Percentiles rank a stretch among this genome's conserved stretches.
These are phyloP conservation scores for Apiospora saccharicola DNA, from an alignment of 2,329 filamentous ascomycete species.

Conservation along the genomic window DNA sequence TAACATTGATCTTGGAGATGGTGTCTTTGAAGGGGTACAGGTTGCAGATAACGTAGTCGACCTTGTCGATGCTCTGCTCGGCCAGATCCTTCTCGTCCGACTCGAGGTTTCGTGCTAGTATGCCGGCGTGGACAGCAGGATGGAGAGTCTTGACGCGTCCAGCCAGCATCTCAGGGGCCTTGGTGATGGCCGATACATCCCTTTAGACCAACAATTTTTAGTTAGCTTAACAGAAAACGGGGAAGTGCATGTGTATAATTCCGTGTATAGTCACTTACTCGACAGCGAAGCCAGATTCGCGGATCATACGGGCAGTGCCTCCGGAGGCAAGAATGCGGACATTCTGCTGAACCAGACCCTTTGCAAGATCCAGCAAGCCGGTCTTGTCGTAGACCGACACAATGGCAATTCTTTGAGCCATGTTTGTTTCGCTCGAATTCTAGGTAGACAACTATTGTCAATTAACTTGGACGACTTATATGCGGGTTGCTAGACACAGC, in stretches of 20 bases:
- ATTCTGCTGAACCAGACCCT: constrained; percentile 87
- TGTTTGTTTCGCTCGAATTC: background rate
- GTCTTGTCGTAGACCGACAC: constrained; percentile 99
- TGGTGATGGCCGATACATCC: constrained; percentile 96
- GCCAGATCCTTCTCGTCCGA: constrained; percentile 97
- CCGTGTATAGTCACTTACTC: constrained; percentile 69
- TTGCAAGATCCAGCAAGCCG: constrained; percentile 88
- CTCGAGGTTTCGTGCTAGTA: constrained; percentile 91
- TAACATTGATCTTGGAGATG: constrained; percentile 95
- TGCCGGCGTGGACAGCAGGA: constrained; percentile 88
- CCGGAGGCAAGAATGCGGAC: constrained; percentile 93
- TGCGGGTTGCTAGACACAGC: background rate
- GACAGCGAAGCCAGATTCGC: constrained; percentile 93
- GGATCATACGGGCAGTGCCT: constrained; percentile 94
- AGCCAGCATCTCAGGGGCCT: constrained; percentile 91
- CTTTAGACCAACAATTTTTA: constrained; percentile 51
- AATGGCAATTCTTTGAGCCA: constrained; percentile 74
- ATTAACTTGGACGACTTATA: background rate
- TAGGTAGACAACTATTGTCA: background rate
- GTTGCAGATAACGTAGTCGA: constrained; percentile 97
- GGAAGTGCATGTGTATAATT: background rate
- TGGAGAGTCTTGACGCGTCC: constrained; percentile 91
- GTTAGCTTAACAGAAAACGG: constrained; percentile 12
- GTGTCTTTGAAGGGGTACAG: constrained; percentile 99
- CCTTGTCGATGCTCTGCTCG: constrained; percentile 93